Evolutionary conservation across 1,284 basidiomycete species (phyloP), one percentile per base, ranked within the genome.

Genomic region (Coriolopsis trogii): DNA sequence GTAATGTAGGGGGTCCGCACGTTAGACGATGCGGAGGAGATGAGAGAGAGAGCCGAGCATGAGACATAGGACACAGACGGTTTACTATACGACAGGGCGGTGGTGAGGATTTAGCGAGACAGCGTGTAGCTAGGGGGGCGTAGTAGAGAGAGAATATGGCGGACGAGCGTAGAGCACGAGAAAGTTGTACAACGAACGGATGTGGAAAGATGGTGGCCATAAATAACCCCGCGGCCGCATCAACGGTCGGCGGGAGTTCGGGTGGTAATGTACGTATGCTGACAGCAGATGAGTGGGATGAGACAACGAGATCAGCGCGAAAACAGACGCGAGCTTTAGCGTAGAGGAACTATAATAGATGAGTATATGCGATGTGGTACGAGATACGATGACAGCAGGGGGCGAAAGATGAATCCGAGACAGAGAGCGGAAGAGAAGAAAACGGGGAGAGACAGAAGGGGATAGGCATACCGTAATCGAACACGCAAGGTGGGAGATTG

Each of bases 141-240:
- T 33, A 15, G 16, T 33, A 33, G 13, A 33, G 31, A 16, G 13
- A 13, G 12, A 4, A 15, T 15, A 4, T 5, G 13, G 12, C 31
- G 31, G 13, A 33, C 15, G 13, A n/a, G 13, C 31, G 31, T 15
- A 33, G 31, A 33, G 31, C 31, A 16, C 15, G 3, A 1, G 31
- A 15, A 33, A 33, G 9, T 3, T 33, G 10, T 48, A 41, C 38
- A 41, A 18, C 31, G 46, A 41, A 48, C 46, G 36, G 38, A 41
- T 6, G 34, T n/a, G n/a, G n/a, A n/a, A n/a, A n/a, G n/a, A n/a
- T n/a, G n/a, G 33, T n/a, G 13, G 31, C 15, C 15, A 49, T 49
- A 49, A 42, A 49, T 49, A 49, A 37, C 34, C 47, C 41, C 18
- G 33, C 13, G 8, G 29, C 36, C 36, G 21, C 24, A 6, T 5